Conservation (phyloP, 768 basidiomycete species). For the Lanmaoa pseudosensibilis region DNA sequence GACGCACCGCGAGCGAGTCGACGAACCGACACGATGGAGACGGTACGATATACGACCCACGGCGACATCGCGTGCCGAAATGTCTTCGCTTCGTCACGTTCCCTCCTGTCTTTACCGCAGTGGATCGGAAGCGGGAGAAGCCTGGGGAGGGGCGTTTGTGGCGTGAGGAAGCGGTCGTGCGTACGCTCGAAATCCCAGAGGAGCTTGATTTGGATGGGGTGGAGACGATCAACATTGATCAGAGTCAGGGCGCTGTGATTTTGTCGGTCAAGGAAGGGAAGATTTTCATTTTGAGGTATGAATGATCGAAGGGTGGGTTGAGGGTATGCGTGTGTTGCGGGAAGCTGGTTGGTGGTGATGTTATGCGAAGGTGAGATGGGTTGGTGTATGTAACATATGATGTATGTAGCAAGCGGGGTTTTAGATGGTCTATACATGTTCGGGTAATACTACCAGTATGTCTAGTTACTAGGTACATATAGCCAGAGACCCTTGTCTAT, state of each 20-base stretch:
- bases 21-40: conserved; percentile 18
- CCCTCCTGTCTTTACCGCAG: conserved; percentile 44
- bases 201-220: conserved; percentile 65
- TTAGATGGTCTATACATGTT: neutral
- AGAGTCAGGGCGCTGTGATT: conserved; percentile 72
- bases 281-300: conserved; percentile 74
- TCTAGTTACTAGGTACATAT: neutral
- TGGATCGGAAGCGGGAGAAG: conserved; percentile 20
- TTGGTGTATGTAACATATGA: neutral
- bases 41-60: conserved; percentile 24
- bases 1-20: conserved; percentile 6
- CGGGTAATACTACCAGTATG: neutral
- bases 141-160: conserved; percentile 16
- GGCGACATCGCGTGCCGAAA: conserved; percentile 39
- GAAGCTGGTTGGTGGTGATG: neutral
- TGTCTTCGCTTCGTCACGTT: conserved; percentile 71
- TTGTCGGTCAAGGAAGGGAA: conserved; percentile 64
- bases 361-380: neutral
- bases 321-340: neutral
- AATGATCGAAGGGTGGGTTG: conserved; percentile 26
- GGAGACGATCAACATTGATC: conserved; percentile 78
- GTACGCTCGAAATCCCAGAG: conserved; percentile 61
- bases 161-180: conserved; percentile 46
- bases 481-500: neutral
- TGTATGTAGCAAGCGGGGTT: neutral